Evolutionary conservation across 2,329 filamentous ascomycete species (phyloP), one percentile per base, ranked within the genome.

Genomic region (Colletotrichum kahawae): DNA sequence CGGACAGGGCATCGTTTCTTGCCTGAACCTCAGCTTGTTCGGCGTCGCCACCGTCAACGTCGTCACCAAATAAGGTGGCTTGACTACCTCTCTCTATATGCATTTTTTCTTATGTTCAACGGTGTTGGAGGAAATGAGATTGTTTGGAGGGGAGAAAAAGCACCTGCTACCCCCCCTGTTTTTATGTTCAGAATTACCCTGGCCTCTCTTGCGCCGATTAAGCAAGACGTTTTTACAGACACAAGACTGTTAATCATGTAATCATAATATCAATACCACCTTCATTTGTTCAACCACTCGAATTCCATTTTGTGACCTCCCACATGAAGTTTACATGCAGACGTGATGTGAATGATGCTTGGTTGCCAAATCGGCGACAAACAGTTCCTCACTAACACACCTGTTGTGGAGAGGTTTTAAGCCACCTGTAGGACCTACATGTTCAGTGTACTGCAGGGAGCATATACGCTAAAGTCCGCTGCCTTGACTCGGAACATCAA

Each of bases 1-100:
- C 57, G 12, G 24, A n/a, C 54, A 51, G 6, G 70, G n/a, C 62
- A 63, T 75, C 18, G 69, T 67, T 14, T 27, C 36, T 7, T 75
- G 72, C 21, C 13, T 75, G 51, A 75, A 75, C 43, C 10, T 75
- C 16, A 65, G 72, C 21, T 27, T 75, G n/a, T 75, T 75, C 57
- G 72, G 72, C 18, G 2, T 75, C 24, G 72, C 69, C 24, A n/a
- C 14, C 10, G 72, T 72, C 6, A 72, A 38, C 13, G 72, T 43
- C 14, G 29, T 38, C 31, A 59, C 43, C 18, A 62, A 62, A 9
- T 63, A 57, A 54, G 56, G 34, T 36, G 70, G 36, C 24, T 38
- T 12, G 9, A 54, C 33, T 27, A 51, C 56, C 7, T 16, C 62
- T 51, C 62, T 12, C n/a, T 27, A 51, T 51, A 9, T 31, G 16